Conservation (phyloP, 371 early-diverging fungal species). For the Apophysomyces sp. region DNA sequence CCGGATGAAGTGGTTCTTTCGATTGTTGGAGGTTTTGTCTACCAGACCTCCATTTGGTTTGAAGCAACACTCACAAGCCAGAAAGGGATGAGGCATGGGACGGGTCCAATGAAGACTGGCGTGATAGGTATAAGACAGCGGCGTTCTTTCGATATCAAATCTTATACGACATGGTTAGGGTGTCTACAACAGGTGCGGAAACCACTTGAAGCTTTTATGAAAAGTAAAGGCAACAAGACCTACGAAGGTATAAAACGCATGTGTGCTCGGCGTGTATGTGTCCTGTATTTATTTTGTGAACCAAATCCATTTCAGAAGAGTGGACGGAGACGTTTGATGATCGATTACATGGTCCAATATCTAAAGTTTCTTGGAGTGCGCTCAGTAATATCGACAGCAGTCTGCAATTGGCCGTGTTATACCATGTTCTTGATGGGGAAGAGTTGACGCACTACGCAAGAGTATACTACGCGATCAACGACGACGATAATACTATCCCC, state of each 20-base stretch:
- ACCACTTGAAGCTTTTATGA: constrained; percentile 9
- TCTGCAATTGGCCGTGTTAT: constrained; percentile 26
- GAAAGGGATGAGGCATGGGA: constrained; percentile 9
- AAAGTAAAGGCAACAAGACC: not conserved
- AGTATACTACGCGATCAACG: constrained; percentile 24
- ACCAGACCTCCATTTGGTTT: constrained; percentile 34
- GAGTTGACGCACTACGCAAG: constrained; percentile 29
- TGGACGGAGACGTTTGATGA: constrained; percentile 32
- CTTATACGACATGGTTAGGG: not conserved
- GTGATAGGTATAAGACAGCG: constrained; percentile 6
- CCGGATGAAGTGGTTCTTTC: constrained; percentile 25
- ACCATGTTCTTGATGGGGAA: constrained; percentile 39
- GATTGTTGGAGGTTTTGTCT: constrained; percentile 25
- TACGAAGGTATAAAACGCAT: not conserved
- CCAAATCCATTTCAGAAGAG: not conserved
- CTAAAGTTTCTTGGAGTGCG: constrained; percentile 17
- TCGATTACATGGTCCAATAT: constrained; percentile 29
- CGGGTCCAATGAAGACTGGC: constrained; percentile 19
- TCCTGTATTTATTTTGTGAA: not conserved
- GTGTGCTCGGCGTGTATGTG: not conserved
- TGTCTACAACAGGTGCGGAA: constrained; percentile 4
- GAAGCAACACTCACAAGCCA: constrained; percentile 5
- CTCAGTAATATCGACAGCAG: constrained; percentile 2
- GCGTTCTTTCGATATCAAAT: not conserved
- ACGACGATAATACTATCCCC: not conserved